Percentiles rank a stretch among this genome's conserved stretches.
Evolutionary conservation across 73 alveolate genomes (phyloP).

Genomic region (Stentor roeselii): DNA sequence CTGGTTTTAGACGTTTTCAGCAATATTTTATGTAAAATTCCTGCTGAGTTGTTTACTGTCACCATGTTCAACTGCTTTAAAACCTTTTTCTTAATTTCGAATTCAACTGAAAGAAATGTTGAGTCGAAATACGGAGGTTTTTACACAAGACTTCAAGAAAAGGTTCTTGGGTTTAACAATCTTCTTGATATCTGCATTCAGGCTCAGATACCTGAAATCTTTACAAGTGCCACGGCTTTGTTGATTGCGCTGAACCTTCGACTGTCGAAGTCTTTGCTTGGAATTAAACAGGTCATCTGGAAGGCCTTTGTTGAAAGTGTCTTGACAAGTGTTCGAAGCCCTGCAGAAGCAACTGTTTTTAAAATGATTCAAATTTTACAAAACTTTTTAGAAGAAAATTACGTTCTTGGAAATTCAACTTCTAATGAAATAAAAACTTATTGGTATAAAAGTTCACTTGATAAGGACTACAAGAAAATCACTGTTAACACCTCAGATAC

Average conservation of each 20-base stretch:
- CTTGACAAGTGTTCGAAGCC: not conserved
- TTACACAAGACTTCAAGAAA: not conserved
- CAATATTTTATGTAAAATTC: not conserved
- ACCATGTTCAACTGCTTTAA: not conserved
- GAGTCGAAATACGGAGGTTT: not conserved
- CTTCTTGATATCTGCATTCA: not conserved
- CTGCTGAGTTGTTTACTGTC: not conserved
- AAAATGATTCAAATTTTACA: not conserved
- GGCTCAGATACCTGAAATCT: not conserved
- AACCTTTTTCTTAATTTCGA: not conserved
- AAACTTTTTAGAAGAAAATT: slow-evolving; percentile 9
- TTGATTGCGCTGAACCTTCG: not conserved
- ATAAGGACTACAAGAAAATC: slow-evolving; percentile 3
- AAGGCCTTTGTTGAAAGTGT: not conserved
- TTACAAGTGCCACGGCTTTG: not conserved
- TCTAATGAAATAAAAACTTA: not conserved
- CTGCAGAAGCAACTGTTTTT: not conserved
- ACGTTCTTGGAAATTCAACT: not conserved
- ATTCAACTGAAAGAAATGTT: slow-evolving; percentile 2
- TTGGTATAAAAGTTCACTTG: not conserved
- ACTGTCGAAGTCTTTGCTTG: not conserved
- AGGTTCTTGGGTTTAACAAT: not conserved
- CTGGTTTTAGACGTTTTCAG: not conserved
- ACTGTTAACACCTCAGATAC: not conserved
- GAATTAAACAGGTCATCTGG: not conserved